Evolutionary conservation across 2,329 filamentous ascomycete genomes (phyloP), one percentile per base, ranked within the genome.

Genomic region (Cercospora zeae-maydis): DNA sequence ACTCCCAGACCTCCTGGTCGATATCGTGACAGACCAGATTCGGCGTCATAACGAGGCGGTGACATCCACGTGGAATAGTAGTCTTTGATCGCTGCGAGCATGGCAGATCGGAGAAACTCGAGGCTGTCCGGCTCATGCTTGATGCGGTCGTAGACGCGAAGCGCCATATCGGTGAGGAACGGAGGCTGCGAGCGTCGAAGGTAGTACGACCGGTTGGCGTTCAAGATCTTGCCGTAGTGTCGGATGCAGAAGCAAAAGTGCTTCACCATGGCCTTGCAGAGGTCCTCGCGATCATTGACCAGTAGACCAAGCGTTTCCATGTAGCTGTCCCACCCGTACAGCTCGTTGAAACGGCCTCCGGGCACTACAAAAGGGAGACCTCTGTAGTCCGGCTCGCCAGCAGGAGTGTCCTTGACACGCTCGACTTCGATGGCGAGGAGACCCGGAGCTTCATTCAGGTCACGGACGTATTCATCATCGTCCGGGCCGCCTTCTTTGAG

Each of bases 251-350:
- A 99, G 77, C 92, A 96, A 77, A 98, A 98, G 80, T 99, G 96
- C 71, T 86, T 83, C 57, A 98, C 93, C 92, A 99, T 98, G 55
- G 89, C 85, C 80, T 97, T 96, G 69, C 92, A 92, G 60, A 98
- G 80, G 72, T 97, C 87, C 21, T 92, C 87, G 63, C 91, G 88
- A 74, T 95, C 90, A 73, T 93, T 92, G 70, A 92, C 86, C 63
- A 98, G 81, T 63, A 99, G 83, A 16, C 95, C 95, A 2, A 98
- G 82, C 4, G 93, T 95, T 76, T 93, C 91, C 92, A 99, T 98
- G 81, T 98, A 99, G 75, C 92, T 97, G 78, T 99, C 95, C 95
- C 95, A 99, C 52, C 93, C 93, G 75, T 99, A 99, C 21, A 99
- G 79, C 77, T 99, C 95, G 77, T 99, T 99, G 86, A 99, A 99